A percentile compares a stretch with the other conserved stretches of the same genome.
Conservation (phyloP, 2,329 filamentous ascomycete species). For the Neoscytalidium dimidiatum region DNA sequence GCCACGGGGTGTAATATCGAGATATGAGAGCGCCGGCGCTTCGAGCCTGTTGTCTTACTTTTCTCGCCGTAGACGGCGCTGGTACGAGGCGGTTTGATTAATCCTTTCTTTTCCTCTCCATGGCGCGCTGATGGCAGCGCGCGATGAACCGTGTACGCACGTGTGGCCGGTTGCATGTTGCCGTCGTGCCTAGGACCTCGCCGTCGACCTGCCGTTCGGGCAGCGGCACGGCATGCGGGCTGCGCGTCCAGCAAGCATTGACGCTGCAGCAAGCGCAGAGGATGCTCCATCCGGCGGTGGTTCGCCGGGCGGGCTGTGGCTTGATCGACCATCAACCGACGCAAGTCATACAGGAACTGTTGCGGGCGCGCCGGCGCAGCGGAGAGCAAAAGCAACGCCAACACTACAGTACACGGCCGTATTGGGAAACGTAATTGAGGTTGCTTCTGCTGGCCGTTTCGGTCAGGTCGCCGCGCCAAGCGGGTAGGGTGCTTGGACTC, state of each 20-base stretch:
- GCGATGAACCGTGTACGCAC: neutral
- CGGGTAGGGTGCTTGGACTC: neutral
- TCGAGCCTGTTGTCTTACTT: neutral
- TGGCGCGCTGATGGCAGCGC: neutral
- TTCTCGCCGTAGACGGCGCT: neutral
- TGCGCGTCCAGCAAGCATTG: constrained; percentile 6
- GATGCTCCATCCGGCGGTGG: neutral
- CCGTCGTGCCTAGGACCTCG: neutral
- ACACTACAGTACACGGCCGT: too few relatives aligned
- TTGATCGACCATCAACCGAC: neutral
- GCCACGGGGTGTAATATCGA: constrained; percentile 1
- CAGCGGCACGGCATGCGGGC: neutral
- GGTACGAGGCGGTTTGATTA: neutral
- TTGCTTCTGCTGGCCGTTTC: constrained; percentile 4
- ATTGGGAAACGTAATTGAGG: neutral
- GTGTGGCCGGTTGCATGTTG: constrained; percentile 1
- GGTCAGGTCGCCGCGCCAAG: neutral
- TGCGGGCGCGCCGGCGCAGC: constrained; percentile 1
- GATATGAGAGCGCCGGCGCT: neutral
- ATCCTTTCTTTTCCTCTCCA: constrained; percentile 3
- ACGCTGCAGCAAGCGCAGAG: neutral
- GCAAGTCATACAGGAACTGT: neutral
- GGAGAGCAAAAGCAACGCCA: constrained; percentile 6
- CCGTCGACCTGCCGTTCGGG: neutral
- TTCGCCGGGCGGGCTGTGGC: constrained; percentile 3